These are phyloP conservation scores for Trametes cubensis DNA, from an alignment of 768 basidiomycete genomes.

Conservation along the genomic window DNA sequence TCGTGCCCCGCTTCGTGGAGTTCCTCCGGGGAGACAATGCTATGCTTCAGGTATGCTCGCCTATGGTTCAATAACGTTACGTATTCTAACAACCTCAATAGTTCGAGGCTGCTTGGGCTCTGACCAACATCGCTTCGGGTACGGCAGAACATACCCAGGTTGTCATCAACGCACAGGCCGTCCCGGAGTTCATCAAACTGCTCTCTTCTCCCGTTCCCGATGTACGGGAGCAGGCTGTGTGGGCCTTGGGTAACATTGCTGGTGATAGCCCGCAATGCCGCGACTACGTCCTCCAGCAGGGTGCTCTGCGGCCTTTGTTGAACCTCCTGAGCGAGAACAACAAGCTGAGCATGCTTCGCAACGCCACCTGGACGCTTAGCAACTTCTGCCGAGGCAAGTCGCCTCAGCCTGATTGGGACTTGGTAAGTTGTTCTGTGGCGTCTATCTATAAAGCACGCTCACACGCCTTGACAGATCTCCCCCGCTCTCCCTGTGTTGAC, in stretches of 20 bases:
- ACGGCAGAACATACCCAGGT: constrained; percentile 99
- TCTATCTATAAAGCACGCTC: constrained; percentile 21
- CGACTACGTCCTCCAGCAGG: constrained; percentile 93
- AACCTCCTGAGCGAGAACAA: constrained; percentile 92
- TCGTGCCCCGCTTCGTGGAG: constrained; percentile 96
- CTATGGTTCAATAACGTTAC: not conserved
- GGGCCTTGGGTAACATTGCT: constrained; percentile 99
- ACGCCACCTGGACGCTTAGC: constrained; percentile 99
- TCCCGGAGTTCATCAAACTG: constrained; percentile 96
- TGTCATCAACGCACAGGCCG: constrained; percentile 91
- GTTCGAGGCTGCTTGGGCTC: constrained; percentile 98
- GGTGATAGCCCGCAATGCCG: constrained; percentile 97
- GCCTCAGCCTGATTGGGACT: constrained; percentile 97
- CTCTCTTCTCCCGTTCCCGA: constrained; percentile 93
- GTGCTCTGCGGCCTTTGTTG: constrained; percentile 90
- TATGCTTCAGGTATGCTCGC: constrained; percentile 71
- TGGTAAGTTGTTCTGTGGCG: constrained; percentile 55
- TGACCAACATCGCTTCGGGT: constrained; percentile 97
- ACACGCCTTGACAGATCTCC: constrained; percentile 70
- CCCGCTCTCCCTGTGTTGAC: constrained; percentile 96
- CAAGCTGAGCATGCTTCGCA: constrained; percentile 97
- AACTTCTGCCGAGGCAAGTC: constrained; percentile 99
- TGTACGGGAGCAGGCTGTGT: constrained; percentile 98
- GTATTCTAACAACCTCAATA: constrained; percentile 34
- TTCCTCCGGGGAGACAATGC: constrained; percentile 81